phyloP scores from a whole-genome alignment of 2,329 filamentous ascomycete genomes.

The Diaporthe sp. region DNA sequence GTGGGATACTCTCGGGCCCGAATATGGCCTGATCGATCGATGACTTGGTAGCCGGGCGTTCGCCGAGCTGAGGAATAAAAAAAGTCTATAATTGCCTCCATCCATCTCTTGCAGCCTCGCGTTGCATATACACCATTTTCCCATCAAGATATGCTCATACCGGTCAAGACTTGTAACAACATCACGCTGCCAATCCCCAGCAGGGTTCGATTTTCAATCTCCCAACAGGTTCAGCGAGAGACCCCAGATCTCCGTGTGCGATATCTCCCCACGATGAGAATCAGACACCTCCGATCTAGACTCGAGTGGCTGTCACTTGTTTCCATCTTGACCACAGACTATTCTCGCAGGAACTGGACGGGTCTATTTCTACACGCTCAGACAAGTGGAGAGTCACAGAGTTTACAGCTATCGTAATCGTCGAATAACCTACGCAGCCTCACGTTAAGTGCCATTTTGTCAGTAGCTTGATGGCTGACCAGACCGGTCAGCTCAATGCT shows the following conservation, averaged over 20 bases:
- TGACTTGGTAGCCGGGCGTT: slow-evolving; percentile 38
- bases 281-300: not conserved
- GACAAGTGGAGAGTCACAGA: not conserved
- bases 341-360: not conserved
- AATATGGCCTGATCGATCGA: slow-evolving; percentile 33
- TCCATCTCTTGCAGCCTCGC: not conserved
- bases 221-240: not conserved
- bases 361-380: not conserved
- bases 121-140: no score
- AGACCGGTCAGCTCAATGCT: not conserved
- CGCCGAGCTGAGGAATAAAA: slow-evolving; percentile 35
- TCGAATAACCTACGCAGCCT: not conserved
- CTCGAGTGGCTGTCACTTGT: not conserved
- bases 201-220: no score
- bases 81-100: slow-evolving; percentile 35
- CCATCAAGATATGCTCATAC: not conserved
- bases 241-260: no score
- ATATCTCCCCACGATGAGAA: not conserved
- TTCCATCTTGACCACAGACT: not conserved
- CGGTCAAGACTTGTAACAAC: not conserved
- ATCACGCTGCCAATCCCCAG: not conserved
- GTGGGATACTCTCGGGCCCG: slow-evolving; percentile 33
- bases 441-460: not conserved
- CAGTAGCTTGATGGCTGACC: not conserved
- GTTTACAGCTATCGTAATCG: not conserved